Percentiles rank a stretch among this genome's conserved stretches.
phyloP scores from a whole-genome alignment of 805 yeast species.

The Wilhelminamyces savonicus region DNA sequence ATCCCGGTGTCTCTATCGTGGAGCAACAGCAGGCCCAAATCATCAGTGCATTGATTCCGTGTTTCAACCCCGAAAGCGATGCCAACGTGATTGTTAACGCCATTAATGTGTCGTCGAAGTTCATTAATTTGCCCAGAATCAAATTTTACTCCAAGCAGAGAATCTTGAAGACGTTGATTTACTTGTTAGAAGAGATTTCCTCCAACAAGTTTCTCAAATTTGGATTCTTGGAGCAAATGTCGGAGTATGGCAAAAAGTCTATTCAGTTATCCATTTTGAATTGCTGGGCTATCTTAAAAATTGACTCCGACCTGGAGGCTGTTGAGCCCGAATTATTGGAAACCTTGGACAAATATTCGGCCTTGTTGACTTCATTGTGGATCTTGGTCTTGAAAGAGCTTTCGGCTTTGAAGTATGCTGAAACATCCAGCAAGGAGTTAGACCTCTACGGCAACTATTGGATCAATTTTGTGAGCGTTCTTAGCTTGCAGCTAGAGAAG shows the following conservation, averaged over 20 bases:
- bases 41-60: slow-evolving; percentile 82
- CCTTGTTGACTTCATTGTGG: slow-evolving; percentile 72
- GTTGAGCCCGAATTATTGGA: slow-evolving; percentile 39
- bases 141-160: slow-evolving; percentile 40
- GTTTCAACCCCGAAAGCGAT: slow-evolving; percentile 68
- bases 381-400: slow-evolving; percentile 66
- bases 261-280: slow-evolving; percentile 57
- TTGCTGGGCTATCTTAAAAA: slow-evolving; percentile 65
- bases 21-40: slow-evolving; percentile 96
- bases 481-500: slow-evolving; percentile 56
- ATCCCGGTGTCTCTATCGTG: slow-evolving; percentile 61
- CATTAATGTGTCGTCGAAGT: slow-evolving; percentile 68
- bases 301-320: slow-evolving; percentile 15
- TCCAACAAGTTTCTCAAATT: slow-evolving; percentile 39
- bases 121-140: slow-evolving; percentile 45
- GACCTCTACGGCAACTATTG: slow-evolving; percentile 54
- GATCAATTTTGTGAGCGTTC: slow-evolving; percentile 72
- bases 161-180: slow-evolving; percentile 57
- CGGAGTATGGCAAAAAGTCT: slow-evolving; percentile 41
- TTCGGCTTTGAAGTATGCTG: slow-evolving; percentile 56
- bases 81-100: slow-evolving; percentile 73
- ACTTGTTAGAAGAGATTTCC: slow-evolving; percentile 57
- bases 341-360: slow-evolving; percentile 51
- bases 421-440: slow-evolving; percentile 32
- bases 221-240: slow-evolving; percentile 47